phyloP scores from a whole-genome alignment of 2,329 filamentous ascomycete genomes.

The Chrysoporthe deuterocubensis region DNA sequence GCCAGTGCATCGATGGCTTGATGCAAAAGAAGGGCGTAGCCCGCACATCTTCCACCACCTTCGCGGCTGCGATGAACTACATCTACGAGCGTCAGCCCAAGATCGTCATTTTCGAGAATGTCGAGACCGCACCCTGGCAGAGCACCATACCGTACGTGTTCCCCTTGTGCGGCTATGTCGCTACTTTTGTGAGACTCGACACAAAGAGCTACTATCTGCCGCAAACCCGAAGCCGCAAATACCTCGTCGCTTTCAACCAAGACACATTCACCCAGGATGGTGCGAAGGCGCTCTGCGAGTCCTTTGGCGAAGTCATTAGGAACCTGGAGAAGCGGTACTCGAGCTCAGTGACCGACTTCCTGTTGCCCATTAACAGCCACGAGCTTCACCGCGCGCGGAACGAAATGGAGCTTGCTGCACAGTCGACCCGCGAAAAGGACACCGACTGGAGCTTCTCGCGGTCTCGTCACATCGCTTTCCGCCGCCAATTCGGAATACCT shows the following conservation, averaged over 20 bases:
- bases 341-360: conserved; percentile 63
- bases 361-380: conserved; percentile 59
- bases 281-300: conserved; percentile 35
- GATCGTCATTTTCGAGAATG: conserved; percentile 75
- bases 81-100: conserved; percentile 54
- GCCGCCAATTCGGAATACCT: conserved; percentile 55
- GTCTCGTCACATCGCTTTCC: conserved; percentile 54
- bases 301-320: conserved; percentile 51
- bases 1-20: conserved; percentile 16
- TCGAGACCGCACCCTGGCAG: conserved; percentile 63
- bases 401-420: conserved; percentile 45
- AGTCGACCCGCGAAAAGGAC: conserved; percentile 37
- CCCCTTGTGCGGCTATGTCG: conserved; percentile 58
- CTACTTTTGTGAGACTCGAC: conserved; percentile 56
- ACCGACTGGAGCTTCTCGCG: conserved; percentile 61
- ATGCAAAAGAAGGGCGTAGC: conserved; percentile 7
- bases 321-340: conserved; percentile 61
- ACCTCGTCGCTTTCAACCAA: conserved; percentile 60
- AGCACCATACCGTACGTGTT: conserved; percentile 48
- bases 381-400: conserved; percentile 55
- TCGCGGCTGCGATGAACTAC: conserved; percentile 33
- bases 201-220: conserved; percentile 76
- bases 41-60: conserved; percentile 33
- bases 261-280: conserved; percentile 36
- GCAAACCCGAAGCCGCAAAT: conserved; percentile 67